Base-by-base conservation (phyloP, 2,329 filamentous ascomycete genomes). In the Penicillium thymicola region DNA sequence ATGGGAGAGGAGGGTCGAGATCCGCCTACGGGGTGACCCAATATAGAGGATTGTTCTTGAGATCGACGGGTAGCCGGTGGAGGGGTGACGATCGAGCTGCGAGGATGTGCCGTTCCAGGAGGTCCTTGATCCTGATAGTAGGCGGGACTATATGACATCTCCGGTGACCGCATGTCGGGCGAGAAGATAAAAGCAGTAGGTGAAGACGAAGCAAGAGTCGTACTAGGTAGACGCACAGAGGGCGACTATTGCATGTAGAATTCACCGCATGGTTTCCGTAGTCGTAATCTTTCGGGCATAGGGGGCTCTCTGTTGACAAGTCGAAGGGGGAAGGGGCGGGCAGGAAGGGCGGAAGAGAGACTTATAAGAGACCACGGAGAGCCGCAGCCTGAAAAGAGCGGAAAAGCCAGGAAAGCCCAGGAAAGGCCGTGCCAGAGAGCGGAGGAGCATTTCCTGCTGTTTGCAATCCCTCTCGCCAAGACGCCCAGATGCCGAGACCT, bases 91-190 rank as follows among this genome's bases (percentile, higher is more conserved):
- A 60, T 59, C 23, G 65, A 58, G 55, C 58, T 54, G 50, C 47
- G 60, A 48, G 62, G 63, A 47, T 65, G 62, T 54, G 63, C 52
- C 28, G 65, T 61, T 51, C 64, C 59, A 58, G 65, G 59, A 38
- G 65, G 59, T 48, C 61, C 66, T 54, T 67, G 61, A 36, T 67
- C 64, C 50, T 72, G 68, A 57, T 67, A 67, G 53, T 72, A 71
- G 62, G 66, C 67, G 60, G 71, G 64, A 60, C 66, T 70, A 67
- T 72, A 68, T 63, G 70, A 67, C 71, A 73, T 73, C 63, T 70
- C 71, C 60, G 68, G 70, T 46, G 66, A 65, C 60, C 55, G 62
- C 71, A 73, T 72, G 57, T 58, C 54, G 56, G 55, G 57, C 56
- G 47, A 51, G 44, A 37, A 45, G 41, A 46, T 49, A 47, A 55